phyloP scores from a whole-genome alignment of 768 basidiomycete species.

The Phylloporus sp. region DNA sequence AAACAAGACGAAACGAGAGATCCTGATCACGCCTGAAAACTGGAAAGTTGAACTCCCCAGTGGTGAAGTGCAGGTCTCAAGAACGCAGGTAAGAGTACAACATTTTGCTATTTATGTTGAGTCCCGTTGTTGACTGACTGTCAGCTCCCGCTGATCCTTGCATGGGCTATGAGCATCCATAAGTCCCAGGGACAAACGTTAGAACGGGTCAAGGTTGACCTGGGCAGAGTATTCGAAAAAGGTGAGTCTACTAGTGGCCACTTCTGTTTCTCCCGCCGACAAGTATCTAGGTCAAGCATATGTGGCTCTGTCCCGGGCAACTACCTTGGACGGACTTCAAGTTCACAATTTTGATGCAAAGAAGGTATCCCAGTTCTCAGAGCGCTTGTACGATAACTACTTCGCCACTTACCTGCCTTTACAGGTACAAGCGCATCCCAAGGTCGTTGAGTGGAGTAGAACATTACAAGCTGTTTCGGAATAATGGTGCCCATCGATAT shows the following conservation, averaged over 20 bases:
- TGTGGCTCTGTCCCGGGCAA: constrained; percentile 86
- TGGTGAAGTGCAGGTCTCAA: constrained; percentile 76
- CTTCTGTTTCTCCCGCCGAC: constrained; percentile 1
- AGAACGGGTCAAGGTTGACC: constrained; percentile 90
- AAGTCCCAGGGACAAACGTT: constrained; percentile 98
- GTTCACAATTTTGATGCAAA: constrained; percentile 71
- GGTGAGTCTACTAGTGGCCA: constrained; percentile 39
- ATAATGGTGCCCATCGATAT: not conserved
- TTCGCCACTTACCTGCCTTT: constrained; percentile 3
- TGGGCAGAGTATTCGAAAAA: constrained; percentile 91
- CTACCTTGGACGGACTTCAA: constrained; percentile 79
- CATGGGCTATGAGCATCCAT: constrained; percentile 99
- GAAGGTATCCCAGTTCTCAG: constrained; percentile 52
- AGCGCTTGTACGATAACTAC: not conserved
- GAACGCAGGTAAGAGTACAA: constrained; percentile 62
- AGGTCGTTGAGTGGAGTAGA: constrained; percentile 68
- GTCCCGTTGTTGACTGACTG: not conserved
- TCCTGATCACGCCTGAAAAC: constrained; percentile 62
- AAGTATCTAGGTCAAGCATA: constrained; percentile 72
- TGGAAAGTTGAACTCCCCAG: constrained; percentile 90
- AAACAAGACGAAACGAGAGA: constrained; percentile 48
- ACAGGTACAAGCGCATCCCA: constrained; percentile 70
- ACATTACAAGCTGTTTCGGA: constrained; percentile 51
- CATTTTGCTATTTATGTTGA: not conserved
- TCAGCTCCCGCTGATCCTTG: constrained; percentile 81